Evolutionary conservation across 257 asterid genomes (phyloP).

Genomic region (Linaria vulgaris): DNA sequence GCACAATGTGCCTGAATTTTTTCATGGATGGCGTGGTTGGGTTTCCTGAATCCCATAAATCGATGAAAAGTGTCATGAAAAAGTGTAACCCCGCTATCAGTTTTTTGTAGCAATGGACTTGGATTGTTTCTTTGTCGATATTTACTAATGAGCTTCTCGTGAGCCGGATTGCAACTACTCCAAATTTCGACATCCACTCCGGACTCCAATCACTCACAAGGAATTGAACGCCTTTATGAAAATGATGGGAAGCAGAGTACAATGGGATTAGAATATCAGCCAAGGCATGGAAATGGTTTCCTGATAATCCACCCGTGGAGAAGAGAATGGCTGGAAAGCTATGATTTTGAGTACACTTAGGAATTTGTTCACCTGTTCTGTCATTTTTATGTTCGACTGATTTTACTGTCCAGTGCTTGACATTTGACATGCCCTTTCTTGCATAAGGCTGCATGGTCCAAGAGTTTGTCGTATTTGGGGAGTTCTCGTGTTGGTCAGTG

Average conservation of each 20-base stretch:
- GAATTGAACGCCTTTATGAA: conserved; percentile 47
- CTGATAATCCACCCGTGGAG: conserved; percentile 63
- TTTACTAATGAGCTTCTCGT: conserved; percentile 40
- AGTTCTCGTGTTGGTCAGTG: conserved; percentile 7
- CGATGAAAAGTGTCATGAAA: conserved; percentile 42
- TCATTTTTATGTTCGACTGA: conserved; percentile 21
- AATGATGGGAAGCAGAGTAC: conserved; percentile 42
- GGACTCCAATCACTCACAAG: conserved; percentile 51
- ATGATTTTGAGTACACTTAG: conserved; percentile 43
- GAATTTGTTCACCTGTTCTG: conserved; percentile 23
- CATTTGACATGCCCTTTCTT: conserved; percentile 37
- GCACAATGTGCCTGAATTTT: conserved; percentile 50
- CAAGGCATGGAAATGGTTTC: conserved; percentile 74
- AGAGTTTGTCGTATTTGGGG: conserved; percentile 25
- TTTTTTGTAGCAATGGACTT: conserved; percentile 50
- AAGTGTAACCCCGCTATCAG: conserved; percentile 44
- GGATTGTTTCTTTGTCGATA: conserved; percentile 37
- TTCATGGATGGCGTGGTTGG: conserved; percentile 33
- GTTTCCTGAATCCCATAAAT: conserved; percentile 28
- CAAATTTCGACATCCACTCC: conserved; percentile 62
- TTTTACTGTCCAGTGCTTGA: conserved; percentile 58
- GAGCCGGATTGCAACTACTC: conserved; percentile 31
- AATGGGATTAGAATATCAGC: conserved; percentile 60
- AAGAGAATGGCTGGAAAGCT: conserved; percentile 54
- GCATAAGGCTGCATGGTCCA: conserved; percentile 50